A percentile compares a stretch with the other conserved stretches of the same genome.
These are phyloP conservation scores for Cucumis variabilis DNA, from an alignment of 331 rosid species.

Conservation along the genomic window DNA sequence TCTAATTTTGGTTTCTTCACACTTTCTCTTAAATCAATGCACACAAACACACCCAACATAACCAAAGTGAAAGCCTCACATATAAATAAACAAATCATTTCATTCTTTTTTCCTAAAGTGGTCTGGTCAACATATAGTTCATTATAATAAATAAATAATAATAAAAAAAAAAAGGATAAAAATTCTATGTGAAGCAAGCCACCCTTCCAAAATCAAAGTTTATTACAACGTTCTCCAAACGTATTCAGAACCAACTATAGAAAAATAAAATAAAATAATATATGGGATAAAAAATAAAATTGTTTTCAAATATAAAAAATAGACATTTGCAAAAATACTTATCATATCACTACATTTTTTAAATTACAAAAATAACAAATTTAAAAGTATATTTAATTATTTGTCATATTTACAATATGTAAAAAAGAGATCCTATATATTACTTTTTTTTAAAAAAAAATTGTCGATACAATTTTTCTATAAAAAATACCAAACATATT, in stretches of 20 bases:
- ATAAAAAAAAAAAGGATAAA: neutral
- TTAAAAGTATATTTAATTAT: no score
- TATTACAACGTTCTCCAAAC: conserved; percentile 62
- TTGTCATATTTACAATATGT: no score
- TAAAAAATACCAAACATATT: no score
- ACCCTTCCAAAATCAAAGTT: conserved; percentile 36
- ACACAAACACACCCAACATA: conserved; percentile 55
- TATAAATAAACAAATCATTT: neutral
- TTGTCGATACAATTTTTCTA: no score
- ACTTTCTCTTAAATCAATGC: conserved; percentile 85
- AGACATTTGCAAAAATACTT: no score
- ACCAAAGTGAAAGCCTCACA: conserved; percentile 49
- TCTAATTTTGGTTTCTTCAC: conserved; percentile 50
- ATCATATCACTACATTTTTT: no score
- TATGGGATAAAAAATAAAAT: no score
- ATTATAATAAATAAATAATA: conserved; percentile 9
- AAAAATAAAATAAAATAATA: neutral
- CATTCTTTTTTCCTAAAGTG: conserved; percentile 20
- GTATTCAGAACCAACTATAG: conserved; percentile 38
- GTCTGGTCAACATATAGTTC: conserved; percentile 26
- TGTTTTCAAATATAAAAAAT: no score
- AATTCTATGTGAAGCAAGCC: conserved; percentile 41
- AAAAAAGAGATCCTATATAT: no score
- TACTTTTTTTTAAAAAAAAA: no score
- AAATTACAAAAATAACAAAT: no score